Conservation (phyloP, 768 basidiomycete genomes). For the Sporobolomyces roseus region DNA sequence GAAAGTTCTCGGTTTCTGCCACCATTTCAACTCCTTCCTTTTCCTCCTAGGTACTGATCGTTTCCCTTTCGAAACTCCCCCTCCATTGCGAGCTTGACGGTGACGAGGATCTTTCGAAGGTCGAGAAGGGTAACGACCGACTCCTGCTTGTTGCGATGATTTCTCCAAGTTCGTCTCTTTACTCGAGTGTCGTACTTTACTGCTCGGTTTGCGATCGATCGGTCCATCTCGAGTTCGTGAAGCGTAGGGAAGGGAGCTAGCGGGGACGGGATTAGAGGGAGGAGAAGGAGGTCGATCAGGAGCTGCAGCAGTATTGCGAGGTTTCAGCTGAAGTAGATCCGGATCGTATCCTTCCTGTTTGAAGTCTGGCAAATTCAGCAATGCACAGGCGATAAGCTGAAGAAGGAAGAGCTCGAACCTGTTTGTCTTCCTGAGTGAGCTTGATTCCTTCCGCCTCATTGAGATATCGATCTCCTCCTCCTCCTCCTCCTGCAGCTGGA, state of each 20-base stretch:
- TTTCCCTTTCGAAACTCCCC: neutral
- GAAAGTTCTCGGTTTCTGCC: conserved; percentile 7
- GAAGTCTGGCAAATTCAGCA: too few relatives aligned
- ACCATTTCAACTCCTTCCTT: conserved; percentile 22
- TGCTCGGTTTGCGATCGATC: neutral
- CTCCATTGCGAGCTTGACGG: neutral
- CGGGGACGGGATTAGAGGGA: neutral
- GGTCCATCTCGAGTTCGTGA: neutral
- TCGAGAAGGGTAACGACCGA: conserved; percentile 13
- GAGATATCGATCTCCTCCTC: neutral
- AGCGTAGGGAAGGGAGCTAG: conserved; percentile 22
- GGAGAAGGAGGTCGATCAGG: neutral
- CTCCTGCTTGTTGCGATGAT: neutral
- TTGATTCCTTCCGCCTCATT: neutral
- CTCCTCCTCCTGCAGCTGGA: neutral
- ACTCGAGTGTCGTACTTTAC: too few relatives aligned
- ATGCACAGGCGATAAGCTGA: neutral
- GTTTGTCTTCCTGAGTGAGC: conserved; percentile 22
- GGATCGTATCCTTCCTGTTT: conserved; percentile 22
- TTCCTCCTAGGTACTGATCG: neutral
- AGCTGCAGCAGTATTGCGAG: conserved; percentile 18
- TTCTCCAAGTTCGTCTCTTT: neutral
- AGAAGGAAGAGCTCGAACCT: neutral
- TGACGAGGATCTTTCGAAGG: neutral
- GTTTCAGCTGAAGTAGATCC: conserved; percentile 14